Conservation (phyloP, 208 protist species). For the Crithidia fasciculata region DNA sequence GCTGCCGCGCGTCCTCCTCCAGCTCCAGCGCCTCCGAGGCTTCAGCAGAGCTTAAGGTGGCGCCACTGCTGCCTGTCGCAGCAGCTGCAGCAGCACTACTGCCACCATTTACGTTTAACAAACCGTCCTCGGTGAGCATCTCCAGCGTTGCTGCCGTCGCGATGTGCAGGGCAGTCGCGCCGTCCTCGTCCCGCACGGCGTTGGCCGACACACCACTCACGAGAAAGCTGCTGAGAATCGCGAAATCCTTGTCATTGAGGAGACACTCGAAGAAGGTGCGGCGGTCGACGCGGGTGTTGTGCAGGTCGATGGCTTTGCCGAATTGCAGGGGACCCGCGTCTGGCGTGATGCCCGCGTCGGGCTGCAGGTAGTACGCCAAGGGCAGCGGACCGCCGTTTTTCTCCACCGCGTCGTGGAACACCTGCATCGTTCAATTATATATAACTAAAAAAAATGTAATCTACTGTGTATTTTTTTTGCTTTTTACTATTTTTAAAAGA, state of each 20-base stretch:
- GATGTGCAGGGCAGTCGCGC: constrained; percentile 69
- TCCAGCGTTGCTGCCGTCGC: constrained; percentile 43
- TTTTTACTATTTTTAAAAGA: too few species aligned
- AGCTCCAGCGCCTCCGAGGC: constrained; percentile 2
- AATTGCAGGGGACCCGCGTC: constrained; percentile 10
- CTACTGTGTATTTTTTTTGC: too few species aligned
- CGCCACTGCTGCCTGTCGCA: neutral
- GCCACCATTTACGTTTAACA: neutral
- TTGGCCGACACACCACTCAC: constrained; percentile 61
- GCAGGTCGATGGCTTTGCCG: constrained; percentile 19
- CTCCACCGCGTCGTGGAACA: constrained; percentile 43
- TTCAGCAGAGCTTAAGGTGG: neutral
- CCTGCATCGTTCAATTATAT: constrained; percentile 39
- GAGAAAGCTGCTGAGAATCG: constrained; percentile 53
- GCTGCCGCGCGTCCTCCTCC: constrained; percentile 13
- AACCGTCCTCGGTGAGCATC: neutral
- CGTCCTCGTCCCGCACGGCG: constrained; percentile 42
- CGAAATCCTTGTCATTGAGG: constrained; percentile 43
- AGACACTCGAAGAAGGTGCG: constrained; percentile 61
- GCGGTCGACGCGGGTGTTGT: constrained; percentile 38
- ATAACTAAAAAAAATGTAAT: constrained; percentile 2
- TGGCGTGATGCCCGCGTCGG: constrained; percentile 3
- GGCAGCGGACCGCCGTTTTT: constrained; percentile 53
- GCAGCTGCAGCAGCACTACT: neutral
- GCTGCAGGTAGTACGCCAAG: constrained; percentile 54